Evolutionary conservation across 208 protist species (phyloP), one percentile per base, ranked within the genome.

Genomic region (Leptomonas pyrrhocoris): DNA sequence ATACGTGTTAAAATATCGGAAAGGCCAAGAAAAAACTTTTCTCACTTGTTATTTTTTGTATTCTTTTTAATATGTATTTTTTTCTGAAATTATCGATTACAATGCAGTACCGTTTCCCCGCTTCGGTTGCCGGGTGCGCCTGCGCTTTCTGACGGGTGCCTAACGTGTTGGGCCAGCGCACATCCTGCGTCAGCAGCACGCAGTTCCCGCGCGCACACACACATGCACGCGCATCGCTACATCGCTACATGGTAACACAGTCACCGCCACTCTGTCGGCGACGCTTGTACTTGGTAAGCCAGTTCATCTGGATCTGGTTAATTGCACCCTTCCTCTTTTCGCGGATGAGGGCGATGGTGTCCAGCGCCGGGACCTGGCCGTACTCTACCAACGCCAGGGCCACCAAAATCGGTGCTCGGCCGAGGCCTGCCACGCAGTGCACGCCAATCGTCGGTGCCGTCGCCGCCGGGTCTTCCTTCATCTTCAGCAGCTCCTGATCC

Each of bases 381-480:
- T 89, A 91, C 87, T 98, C 90, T 61, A 97, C 90, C 40, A 98
- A 76, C 21, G 95, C 92, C 34, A 97, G 73, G 25, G 95, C 93
- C n/a, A 97, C 94, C 12, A 97, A 79, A 15, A 97, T 94, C 5
- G 95, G 95, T 15, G 95, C 95, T 5, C 95, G 74, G 16, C 95
- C 95, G 6, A 98, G 88, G 2, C 95, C 95, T 11, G 95, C 95
- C 5, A 97, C 91, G 72, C 95, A 98, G 71, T 98, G 95, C 59
- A 97, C 92, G 12, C 85, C 94, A 46, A 98, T 88, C 0, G 84
- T 89, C 23, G 81, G 81, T 27, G 55, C 40, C 2, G 48, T 30
- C 19, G 38, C 50, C 12, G 48, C 68, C 40, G 46, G 83, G 46
- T 68, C 16, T 51, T 71, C 30, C 45, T 66, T 40, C 61, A 65